These are phyloP conservation scores for Leucocoprinus leucothites DNA, from an alignment of 768 basidiomycete species.

Conservation along the genomic window DNA sequence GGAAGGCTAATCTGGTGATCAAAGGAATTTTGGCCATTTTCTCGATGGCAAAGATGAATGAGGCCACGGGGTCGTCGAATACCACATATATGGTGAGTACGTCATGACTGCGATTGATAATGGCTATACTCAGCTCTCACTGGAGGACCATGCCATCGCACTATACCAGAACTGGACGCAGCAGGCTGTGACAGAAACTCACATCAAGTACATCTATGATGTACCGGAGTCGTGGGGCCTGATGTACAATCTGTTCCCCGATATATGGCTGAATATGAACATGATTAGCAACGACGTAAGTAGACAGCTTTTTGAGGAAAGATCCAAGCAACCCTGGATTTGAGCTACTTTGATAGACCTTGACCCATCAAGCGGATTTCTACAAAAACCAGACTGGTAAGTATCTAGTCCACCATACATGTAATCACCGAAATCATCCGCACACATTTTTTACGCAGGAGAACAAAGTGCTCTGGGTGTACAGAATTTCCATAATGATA, in stretches of 20 bases:
- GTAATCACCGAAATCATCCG: too few relatives aligned
- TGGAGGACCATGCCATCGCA: slow-evolving; percentile 7
- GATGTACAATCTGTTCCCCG: slow-evolving; percentile 52
- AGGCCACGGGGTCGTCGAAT: slow-evolving; percentile 22
- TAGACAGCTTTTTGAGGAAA: neutral
- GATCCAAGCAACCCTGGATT: slow-evolving; percentile 1
- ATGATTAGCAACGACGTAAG: slow-evolving; percentile 29
- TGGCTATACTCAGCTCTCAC: slow-evolving; percentile 10
- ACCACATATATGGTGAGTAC: slow-evolving; percentile 25
- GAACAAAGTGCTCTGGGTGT: too few relatives aligned
- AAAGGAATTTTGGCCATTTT: slow-evolving; percentile 56
- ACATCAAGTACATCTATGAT: slow-evolving; percentile 20
- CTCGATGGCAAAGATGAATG: slow-evolving; percentile 51
- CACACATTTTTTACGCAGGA: too few relatives aligned
- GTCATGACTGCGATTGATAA: neutral
- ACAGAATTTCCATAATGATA: neutral
- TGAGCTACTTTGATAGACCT: neutral
- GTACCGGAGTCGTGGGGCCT: slow-evolving; percentile 33
- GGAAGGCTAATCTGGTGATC: slow-evolving; percentile 55
- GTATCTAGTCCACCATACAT: neutral
- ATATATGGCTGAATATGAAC: slow-evolving; percentile 40
- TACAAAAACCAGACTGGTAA: slow-evolving; percentile 4
- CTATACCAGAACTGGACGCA: slow-evolving; percentile 15
- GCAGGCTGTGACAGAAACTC: slow-evolving; percentile 13
- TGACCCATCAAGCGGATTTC: slow-evolving; percentile 13